These are phyloP conservation scores for Lachnellula hyalina DNA, from an alignment of 2,329 filamentous ascomycete species.

Conservation along the genomic window DNA sequence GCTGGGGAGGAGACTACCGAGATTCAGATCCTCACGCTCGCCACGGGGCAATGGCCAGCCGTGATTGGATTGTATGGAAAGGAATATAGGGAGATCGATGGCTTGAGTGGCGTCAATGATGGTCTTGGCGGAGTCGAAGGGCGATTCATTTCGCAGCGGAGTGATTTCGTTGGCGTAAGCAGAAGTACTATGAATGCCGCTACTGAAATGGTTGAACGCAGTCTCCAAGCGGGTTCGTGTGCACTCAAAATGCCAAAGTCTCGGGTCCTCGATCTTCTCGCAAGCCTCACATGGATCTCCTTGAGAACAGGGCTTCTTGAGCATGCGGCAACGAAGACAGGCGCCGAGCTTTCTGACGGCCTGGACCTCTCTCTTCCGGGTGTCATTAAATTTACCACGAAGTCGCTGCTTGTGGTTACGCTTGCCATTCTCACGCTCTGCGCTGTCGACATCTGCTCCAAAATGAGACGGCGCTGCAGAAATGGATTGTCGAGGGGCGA, in stretches of 20 bases:
- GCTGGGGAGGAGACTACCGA: too few relatives aligned
- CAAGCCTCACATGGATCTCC: conserved; percentile 60
- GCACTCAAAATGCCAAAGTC: conserved; percentile 61
- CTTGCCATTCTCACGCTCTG: conserved; percentile 30
- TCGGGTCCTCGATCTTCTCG: conserved; percentile 55
- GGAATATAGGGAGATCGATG: neutral
- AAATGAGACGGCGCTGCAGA: conserved; percentile 10
- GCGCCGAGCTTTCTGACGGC: conserved; percentile 60
- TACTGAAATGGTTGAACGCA: conserved; percentile 57
- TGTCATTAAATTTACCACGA: conserved; percentile 52
- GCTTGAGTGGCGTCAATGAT: neutral
- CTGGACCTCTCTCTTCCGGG: conserved; percentile 58
- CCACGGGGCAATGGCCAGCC: neutral
- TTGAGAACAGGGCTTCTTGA: conserved; percentile 62
- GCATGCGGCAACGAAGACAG: conserved; percentile 60
- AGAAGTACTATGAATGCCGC: conserved; percentile 57
- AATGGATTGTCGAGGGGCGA: neutral
- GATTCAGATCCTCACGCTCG: neutral
- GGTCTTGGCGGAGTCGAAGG: neutral
- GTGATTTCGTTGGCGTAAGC: conserved; percentile 53
- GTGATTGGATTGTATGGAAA: neutral
- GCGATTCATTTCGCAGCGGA: conserved; percentile 16
- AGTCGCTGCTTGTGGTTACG: conserved; percentile 37
- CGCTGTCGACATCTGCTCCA: conserved; percentile 28
- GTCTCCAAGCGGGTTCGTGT: conserved; percentile 58